Evolutionary conservation across 305 asterid species (phyloP).

Genomic region (Fraxinus sp.): DNA sequence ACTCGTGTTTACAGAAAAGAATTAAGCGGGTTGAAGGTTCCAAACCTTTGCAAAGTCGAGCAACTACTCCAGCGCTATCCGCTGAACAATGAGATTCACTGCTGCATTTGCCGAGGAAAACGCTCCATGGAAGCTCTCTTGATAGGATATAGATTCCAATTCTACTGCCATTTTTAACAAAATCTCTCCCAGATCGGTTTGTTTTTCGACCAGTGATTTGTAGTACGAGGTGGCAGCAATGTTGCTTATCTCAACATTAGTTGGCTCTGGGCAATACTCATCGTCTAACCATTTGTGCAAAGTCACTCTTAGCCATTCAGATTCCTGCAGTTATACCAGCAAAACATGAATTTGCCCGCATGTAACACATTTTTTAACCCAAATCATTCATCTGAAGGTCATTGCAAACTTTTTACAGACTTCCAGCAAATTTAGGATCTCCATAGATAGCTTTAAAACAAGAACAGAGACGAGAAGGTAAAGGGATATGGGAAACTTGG

Average conservation of each 20-base stretch:
- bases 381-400: not conserved
- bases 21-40: not conserved
- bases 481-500: not conserved
- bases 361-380: not conserved
- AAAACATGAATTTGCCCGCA: not conserved
- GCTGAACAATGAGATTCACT: conserved; percentile 62
- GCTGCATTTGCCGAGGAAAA: conserved; percentile 96
- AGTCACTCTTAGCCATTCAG: conserved; percentile 76
- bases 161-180: conserved; percentile 70
- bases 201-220: conserved; percentile 57
- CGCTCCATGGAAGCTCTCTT: conserved; percentile 97
- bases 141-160: conserved; percentile 78
- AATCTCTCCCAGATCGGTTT: conserved; percentile 78
- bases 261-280: conserved; percentile 88
- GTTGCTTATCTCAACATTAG: conserved; percentile 70
- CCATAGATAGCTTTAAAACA: not conserved
- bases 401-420: not conserved
- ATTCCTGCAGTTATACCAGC: conserved; percentile 44
- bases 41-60: conserved; percentile 9
- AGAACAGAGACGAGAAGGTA: not conserved
- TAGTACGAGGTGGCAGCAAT: conserved; percentile 69
- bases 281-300: conserved; percentile 90
- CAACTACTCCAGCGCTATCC: conserved; percentile 44
- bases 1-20: not conserved
- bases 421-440: not conserved